These are phyloP conservation scores for Alternaria postmessia DNA, from an alignment of 2,329 filamentous ascomycete genomes.

Conservation along the genomic window DNA sequence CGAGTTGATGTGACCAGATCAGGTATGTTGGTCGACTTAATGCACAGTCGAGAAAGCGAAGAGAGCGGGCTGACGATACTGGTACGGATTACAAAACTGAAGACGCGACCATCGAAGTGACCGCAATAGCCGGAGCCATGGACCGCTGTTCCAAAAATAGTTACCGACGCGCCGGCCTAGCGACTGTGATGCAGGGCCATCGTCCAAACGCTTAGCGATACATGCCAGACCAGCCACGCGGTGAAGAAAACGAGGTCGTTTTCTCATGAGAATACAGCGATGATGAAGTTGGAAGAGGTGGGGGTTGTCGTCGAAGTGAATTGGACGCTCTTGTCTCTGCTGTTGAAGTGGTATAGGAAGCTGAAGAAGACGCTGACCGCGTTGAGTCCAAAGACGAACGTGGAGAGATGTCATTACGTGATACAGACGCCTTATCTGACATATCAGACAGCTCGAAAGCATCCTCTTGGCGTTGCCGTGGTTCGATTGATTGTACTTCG, in stretches of 20 bases:
- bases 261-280: conserved; percentile 42
- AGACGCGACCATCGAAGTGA: background rate
- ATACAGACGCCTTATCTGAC: conserved; percentile 30
- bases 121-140: background rate
- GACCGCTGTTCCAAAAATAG: background rate
- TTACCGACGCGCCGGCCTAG: background rate
- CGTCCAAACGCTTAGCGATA: conserved; percentile 27
- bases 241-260: conserved; percentile 41
- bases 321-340: conserved; percentile 5
- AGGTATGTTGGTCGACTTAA: background rate
- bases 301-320: conserved; percentile 35
- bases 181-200: background rate
- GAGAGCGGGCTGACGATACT: background rate
- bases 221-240: conserved; percentile 40
- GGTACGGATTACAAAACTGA: background rate
- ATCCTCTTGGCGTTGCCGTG: conserved; percentile 8
- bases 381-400: conserved; percentile 53
- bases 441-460: conserved; percentile 22
- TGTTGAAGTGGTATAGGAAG: conserved; percentile 17
- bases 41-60: background rate
- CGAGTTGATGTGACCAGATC: background rate
- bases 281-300: conserved; percentile 45
- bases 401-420: conserved; percentile 55
- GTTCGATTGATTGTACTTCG: background rate
- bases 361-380: conserved; percentile 23